Conservation (phyloP, 495 filamentous ascomycete genomes). For the Aspergillus coremiiformis region DNA sequence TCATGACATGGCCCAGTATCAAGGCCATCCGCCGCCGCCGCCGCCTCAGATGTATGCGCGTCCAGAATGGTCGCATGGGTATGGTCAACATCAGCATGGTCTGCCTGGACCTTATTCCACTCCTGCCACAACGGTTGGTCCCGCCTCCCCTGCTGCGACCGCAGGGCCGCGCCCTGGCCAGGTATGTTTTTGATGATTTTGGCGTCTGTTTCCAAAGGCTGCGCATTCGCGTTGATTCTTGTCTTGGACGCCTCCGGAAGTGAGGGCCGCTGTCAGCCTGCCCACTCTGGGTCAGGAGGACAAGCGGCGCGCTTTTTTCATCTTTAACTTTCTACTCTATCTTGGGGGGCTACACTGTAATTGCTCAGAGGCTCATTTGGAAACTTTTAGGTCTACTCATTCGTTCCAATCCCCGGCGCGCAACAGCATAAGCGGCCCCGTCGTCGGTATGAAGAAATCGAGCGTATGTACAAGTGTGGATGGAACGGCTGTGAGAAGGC, state of each 20-base stretch:
- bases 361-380: constrained; percentile 10
- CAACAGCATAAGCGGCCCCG: constrained; percentile 96
- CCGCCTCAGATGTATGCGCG: constrained; percentile 66
- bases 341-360: not conserved
- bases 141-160: constrained; percentile 51
- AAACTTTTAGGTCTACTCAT: constrained; percentile 79
- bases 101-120: constrained; percentile 57
- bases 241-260: constrained; percentile 23
- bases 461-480: constrained; percentile 99
- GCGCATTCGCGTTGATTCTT: constrained; percentile 24
- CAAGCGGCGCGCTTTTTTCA: constrained; percentile 26
- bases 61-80: constrained; percentile 75
- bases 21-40: constrained; percentile 46
- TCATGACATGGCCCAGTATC: constrained; percentile 73
- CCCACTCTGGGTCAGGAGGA: constrained; percentile 21
- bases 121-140: constrained; percentile 52
- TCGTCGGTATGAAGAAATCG: constrained; percentile 94
- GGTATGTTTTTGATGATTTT: constrained; percentile 55
- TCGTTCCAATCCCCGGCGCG: constrained; percentile 94
- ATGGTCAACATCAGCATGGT: constrained; percentile 55
- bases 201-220: constrained; percentile 26
- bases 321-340: constrained; percentile 9
- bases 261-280: constrained; percentile 13
- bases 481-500: constrained; percentile 98
- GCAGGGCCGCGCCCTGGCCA: constrained; percentile 59